phyloP scores from a whole-genome alignment of 1,284 basidiomycete species.

The Cryptococcus sp. region DNA sequence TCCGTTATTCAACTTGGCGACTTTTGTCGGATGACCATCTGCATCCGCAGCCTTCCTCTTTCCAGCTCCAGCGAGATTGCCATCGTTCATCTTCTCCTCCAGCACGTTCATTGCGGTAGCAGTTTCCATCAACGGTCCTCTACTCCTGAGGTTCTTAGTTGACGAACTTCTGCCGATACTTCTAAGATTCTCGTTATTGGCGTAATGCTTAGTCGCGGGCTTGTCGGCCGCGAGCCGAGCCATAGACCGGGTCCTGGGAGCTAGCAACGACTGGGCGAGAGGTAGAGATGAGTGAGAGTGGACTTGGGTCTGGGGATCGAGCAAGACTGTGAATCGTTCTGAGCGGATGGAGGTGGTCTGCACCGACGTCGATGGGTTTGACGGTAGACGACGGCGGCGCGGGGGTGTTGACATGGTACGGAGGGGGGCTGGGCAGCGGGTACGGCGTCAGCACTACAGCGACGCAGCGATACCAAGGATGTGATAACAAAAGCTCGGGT shows the following conservation, averaged over 20 bases:
- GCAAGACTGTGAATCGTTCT: not conserved
- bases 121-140: conserved; percentile 16
- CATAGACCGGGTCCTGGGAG: conserved; percentile 16
- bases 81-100: conserved; percentile 5
- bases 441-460: too few species aligned
- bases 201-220: conserved; percentile 11
- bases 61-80: not conserved
- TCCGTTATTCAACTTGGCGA: conserved; percentile 1
- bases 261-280: not conserved
- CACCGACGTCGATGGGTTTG: conserved; percentile 6
- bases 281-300: not conserved
- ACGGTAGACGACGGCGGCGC: conserved; percentile 11
- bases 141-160: conserved; percentile 17
- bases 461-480: too few species aligned
- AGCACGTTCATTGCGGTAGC: conserved; percentile 3
- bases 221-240: conserved; percentile 9
- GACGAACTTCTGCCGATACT: not conserved
- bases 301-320: not conserved
- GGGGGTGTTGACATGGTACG: conserved; percentile 16
- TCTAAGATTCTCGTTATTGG: not conserved
- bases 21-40: conserved; percentile 7
- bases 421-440: not conserved
- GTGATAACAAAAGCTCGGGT: not conserved
- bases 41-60: conserved; percentile 11
- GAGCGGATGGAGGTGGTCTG: conserved; percentile 6